These are phyloP conservation scores for Plasmodium vivax DNA, from an alignment of 169 alveolate species.

Conservation along the genomic window DNA sequence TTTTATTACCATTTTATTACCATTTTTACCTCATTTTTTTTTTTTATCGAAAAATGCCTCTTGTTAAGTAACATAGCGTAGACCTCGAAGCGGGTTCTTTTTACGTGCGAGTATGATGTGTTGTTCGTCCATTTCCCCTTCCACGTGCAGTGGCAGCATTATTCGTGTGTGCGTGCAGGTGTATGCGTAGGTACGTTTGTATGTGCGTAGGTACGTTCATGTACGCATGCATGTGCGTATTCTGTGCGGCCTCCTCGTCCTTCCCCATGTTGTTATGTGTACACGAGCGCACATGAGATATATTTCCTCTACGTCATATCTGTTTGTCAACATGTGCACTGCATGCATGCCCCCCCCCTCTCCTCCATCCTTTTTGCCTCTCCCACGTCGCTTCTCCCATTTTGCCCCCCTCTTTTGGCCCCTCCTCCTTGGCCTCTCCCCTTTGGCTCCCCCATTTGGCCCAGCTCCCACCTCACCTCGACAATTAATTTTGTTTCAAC, in stretches of 20 bases:
- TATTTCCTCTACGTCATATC: not conserved
- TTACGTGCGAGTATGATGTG: not conserved
- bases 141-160: not conserved
- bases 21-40: not conserved
- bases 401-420: not conserved
- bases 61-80: not conserved
- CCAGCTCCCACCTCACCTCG: not conserved
- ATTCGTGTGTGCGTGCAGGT: not conserved
- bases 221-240: not conserved
- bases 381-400: not conserved
- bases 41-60: not conserved
- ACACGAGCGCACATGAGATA: not conserved
- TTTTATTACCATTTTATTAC: not conserved
- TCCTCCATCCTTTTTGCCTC: not conserved
- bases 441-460: not conserved
- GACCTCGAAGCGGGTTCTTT: constrained; percentile 1
- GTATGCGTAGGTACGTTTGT: not conserved
- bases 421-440: not conserved
- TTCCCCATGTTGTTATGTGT: not conserved
- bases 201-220: not conserved
- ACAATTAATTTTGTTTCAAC: not conserved
- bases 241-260: not conserved
- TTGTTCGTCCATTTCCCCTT: not conserved
- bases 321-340: not conserved
- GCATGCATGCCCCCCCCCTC: not conserved